phyloP scores from a whole-genome alignment of 306 rosid genomes.

The Prinsepia uniflora region DNA sequence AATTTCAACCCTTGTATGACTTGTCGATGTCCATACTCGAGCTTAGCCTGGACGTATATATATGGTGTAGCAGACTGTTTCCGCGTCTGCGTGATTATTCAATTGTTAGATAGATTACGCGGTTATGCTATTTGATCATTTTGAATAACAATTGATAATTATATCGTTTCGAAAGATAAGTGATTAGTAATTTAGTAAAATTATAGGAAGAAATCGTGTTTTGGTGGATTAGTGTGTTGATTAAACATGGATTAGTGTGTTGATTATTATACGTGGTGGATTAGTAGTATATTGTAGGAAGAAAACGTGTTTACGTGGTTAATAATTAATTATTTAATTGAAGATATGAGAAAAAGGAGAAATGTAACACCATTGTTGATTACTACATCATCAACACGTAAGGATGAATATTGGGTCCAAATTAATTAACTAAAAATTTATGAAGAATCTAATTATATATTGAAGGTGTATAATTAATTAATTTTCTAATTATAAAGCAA shows the following conservation, averaged over 20 bases:
- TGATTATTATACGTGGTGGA: neutral
- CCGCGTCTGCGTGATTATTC: too few species aligned
- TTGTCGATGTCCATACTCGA: neutral
- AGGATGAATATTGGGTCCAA: neutral
- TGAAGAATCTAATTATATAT: neutral
- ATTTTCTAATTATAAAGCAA: constrained; percentile 10
- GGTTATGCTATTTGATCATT: neutral
- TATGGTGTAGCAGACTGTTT: neutral
- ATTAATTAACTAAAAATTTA: too few species aligned
- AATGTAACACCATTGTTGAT: neutral
- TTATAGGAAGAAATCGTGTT: too few species aligned
- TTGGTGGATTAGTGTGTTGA: neutral
- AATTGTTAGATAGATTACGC: neutral
- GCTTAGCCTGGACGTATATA: neutral
- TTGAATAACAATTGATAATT: too few species aligned
- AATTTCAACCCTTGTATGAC: neutral
- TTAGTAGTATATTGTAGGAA: neutral
- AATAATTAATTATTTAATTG: neutral
- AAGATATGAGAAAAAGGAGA: neutral
- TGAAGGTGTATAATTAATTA: neutral
- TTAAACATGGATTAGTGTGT: neutral
- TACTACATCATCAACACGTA: neutral
- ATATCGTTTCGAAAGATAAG: too few species aligned
- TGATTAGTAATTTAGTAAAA: too few species aligned
- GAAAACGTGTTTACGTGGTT: neutral